Percentiles rank a stretch among this genome's conserved stretches.
These are phyloP conservation scores for Pulveroboletus sp. DNA, from an alignment of 768 basidiomycete species.

Conservation along the genomic window DNA sequence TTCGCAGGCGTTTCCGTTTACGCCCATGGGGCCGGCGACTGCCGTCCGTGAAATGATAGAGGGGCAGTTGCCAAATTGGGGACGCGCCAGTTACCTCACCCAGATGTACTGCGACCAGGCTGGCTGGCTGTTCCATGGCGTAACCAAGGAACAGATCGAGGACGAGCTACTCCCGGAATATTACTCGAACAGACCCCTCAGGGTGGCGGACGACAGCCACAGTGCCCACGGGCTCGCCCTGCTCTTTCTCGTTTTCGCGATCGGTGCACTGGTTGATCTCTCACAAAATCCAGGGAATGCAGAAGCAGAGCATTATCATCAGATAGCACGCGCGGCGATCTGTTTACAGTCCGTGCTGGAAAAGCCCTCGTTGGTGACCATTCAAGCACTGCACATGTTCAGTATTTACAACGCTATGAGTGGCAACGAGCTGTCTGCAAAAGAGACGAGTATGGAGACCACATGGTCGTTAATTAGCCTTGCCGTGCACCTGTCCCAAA, in stretches of 20 bases:
- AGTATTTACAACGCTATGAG: conserved; percentile 70
- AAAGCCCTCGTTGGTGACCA: conserved; percentile 65
- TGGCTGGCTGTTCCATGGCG: conserved; percentile 48
- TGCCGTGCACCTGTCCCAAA: conserved; percentile 62
- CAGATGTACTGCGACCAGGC: conserved; percentile 45
- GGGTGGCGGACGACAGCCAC: conserved; percentile 34
- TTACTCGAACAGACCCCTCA: conserved; percentile 29
- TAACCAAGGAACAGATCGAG: conserved; percentile 42
- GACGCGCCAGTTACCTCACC: conserved; percentile 42
- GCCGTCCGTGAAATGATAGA: conserved; percentile 49
- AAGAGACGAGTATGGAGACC: conserved; percentile 68
- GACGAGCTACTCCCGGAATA: conserved; percentile 40
- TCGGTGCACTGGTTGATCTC: conserved; percentile 45
- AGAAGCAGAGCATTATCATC: conserved; percentile 62
- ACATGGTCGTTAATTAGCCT: conserved; percentile 64
- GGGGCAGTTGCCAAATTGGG: conserved; percentile 49
- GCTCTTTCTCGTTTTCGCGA: conserved; percentile 47
- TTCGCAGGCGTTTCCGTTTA: conserved; percentile 61
- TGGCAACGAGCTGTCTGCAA: conserved; percentile 49
- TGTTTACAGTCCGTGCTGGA: conserved; percentile 64
- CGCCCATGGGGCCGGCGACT: conserved; percentile 46
- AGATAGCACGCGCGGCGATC: conserved; percentile 61
- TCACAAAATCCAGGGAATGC: conserved; percentile 24
- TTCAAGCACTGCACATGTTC: conserved; percentile 64
- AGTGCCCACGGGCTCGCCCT: conserved; percentile 47